Conservation (phyloP, 345 rosid genomes). For the Gossypium stocksii region DNA sequence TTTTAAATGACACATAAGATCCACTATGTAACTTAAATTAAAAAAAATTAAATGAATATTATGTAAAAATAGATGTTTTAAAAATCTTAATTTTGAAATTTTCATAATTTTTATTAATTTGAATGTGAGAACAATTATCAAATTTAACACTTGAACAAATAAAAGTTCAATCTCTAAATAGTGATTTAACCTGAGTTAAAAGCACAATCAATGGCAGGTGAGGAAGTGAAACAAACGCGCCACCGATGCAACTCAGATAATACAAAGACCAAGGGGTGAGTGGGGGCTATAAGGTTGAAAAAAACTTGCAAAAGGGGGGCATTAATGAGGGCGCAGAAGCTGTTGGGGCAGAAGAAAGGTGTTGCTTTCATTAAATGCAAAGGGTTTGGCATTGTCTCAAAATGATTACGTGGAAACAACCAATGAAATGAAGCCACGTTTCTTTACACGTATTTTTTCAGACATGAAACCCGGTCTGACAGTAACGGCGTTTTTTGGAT, state of each 20-base stretch:
- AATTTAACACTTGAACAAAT: too few species aligned
- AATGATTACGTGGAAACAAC: background rate
- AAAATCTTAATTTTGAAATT: too few species aligned
- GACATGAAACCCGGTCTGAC: background rate
- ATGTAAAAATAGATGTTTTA: too few species aligned
- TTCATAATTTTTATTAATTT: accelerated
- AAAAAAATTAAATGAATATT: too few species aligned
- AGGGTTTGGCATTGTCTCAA: conserved; percentile 9
- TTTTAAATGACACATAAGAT: too few species aligned
- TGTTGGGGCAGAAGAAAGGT: too few species aligned
- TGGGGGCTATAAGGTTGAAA: background rate
- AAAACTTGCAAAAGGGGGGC: conserved; percentile 3
- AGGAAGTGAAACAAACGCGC: background rate
- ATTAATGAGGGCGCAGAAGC: conserved; percentile 15
- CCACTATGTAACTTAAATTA: accelerated
- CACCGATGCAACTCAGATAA: background rate
- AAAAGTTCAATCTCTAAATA: too few species aligned
- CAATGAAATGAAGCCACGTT: conserved; percentile 16
- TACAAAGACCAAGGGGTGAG: background rate
- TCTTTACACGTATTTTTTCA: background rate
- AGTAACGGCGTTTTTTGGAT: background rate
- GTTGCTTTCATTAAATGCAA: conserved; percentile 30
- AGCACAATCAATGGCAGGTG: background rate
- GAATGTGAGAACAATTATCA: too few species aligned
- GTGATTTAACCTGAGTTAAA: too few species aligned